Conservation (phyloP, 441 rosid genomes). For the Cnidoscolus chayamansa region DNA sequence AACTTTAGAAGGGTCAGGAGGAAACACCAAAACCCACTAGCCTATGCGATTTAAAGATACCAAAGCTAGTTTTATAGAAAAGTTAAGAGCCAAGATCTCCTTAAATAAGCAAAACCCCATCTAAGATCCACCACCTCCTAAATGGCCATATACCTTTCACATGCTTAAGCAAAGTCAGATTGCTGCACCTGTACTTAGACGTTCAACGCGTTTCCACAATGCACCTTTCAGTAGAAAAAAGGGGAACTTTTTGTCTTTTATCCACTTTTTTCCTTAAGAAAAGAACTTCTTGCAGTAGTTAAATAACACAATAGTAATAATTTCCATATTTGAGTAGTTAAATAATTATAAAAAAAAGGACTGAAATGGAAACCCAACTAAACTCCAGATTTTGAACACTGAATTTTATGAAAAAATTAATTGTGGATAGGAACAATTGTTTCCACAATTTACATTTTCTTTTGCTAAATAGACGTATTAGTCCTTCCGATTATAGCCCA, state of each 20-base stretch:
- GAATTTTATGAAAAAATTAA: neutral
- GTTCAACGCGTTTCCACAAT: conserved; percentile 37
- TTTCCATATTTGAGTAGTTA: neutral
- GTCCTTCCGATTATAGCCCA: too few species aligned
- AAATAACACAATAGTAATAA: too few species aligned
- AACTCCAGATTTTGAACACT: neutral
- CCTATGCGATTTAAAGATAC: neutral
- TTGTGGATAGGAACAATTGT: neutral
- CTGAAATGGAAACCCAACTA: neutral
- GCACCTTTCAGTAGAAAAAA: conserved; percentile 30
- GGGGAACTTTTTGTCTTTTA: neutral
- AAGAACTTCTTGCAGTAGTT: too few species aligned
- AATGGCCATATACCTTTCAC: conserved; percentile 19
- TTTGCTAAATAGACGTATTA: too few species aligned
- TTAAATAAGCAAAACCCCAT: conserved; percentile 19
- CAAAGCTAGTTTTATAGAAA: neutral
- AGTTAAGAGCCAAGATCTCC: conserved; percentile 4
- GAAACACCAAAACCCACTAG: neutral
- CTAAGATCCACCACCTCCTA: conserved; percentile 19
- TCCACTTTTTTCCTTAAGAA: too few species aligned
- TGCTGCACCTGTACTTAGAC: conserved; percentile 19
- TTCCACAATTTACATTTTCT: too few species aligned
- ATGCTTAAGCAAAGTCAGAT: conserved; percentile 34
- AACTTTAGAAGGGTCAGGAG: too few species aligned
- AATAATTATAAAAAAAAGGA: neutral